Base-by-base conservation (phyloP, 305 asterid species). In the Fraxinus xanthoxyloides region DNA sequence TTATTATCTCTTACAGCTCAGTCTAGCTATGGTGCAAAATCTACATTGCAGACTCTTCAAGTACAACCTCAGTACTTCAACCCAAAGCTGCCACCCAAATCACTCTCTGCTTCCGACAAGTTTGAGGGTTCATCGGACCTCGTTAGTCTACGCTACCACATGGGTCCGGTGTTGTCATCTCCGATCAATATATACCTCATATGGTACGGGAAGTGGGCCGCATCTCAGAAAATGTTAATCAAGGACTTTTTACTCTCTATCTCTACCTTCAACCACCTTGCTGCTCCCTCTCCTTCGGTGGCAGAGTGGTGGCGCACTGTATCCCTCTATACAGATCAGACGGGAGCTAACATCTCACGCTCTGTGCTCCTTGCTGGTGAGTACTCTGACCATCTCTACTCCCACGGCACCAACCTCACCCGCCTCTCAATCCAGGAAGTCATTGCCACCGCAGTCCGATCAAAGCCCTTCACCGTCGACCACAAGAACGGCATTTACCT, bases 121-220 rank as follows among this genome's bases (percentile, higher is more conserved):
- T 94, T 77, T 84, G 98, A 94, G 79, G 98, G 98, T 40, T 94
- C 98, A 0, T 94, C 97, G 3, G 56, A 92, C 74, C 85, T 92
- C 0, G 94, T 92, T 12, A 81, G 92, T 17, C 95, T 94, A 79
- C 95, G 94, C 0, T 94, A 94, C 91, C 98, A 94, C 87, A 94
- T 94, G 97, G 98, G 98, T 15, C 98, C 98, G 0, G 97, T 94
- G 1, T 87, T 94, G 43, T 92, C 98, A 0, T 90, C 98, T 0
- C 94, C 97, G 17, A 94, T 94, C 86, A 94, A 90, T 75, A 90
- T 94, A 69, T 90, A 94, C 90, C 91, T 93, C 46, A 90, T 94
- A 51, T 94, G 98, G 98, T 94, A 94, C 80, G 98, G 97, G 2
- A 82, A 83, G 0, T 94, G 98, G 97, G 23, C 87, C 17, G 79